Evolutionary conservation across 345 rosid genomes (phyloP).

Genomic region (Lagerstroemia speciosa): DNA sequence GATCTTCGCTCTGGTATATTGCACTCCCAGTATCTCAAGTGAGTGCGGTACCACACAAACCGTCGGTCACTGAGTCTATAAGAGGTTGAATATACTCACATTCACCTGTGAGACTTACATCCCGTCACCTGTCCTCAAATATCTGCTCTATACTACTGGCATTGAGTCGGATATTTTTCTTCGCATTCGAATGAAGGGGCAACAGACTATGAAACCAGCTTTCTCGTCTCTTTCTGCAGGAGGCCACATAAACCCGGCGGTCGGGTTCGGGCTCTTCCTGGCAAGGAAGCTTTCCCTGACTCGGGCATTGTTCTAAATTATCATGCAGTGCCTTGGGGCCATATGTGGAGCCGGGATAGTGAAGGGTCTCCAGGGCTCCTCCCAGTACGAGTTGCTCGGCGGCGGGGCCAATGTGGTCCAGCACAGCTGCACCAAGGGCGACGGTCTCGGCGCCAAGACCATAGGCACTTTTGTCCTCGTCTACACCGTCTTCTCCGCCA

Average conservation of each 20-base stretch:
- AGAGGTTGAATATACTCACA: too few species aligned
- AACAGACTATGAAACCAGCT: too few species aligned
- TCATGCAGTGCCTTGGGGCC: conserved; percentile 69
- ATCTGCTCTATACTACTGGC: too few species aligned
- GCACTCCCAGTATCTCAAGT: conserved; percentile 76
- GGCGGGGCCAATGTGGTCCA: conserved; percentile 60
- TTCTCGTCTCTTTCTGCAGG: conserved; percentile 25
- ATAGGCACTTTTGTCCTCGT: too few species aligned
- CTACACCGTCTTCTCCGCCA: too few species aligned
- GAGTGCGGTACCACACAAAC: not conserved
- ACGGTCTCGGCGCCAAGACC: conserved; percentile 68
- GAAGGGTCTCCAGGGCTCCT: conserved; percentile 38
- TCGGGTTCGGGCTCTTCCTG: conserved; percentile 52
- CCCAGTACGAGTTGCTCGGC: conserved; percentile 14
- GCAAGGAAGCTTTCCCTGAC: conserved; percentile 65
- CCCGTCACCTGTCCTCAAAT: too few species aligned
- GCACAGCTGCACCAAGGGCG: conserved; percentile 59
- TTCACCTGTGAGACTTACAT: too few species aligned
- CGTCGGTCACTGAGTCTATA: too few species aligned
- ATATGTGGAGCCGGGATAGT: conserved; percentile 71
- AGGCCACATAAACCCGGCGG: conserved; percentile 72
- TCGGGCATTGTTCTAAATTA: conserved; percentile 50
- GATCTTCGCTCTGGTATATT: conserved; percentile 77
- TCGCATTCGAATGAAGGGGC: too few species aligned
- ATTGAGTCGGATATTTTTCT: too few species aligned